Evolutionary conservation across 2,329 filamentous ascomycete genomes (phyloP).

Genomic region (Trichoderma semiorbis): DNA sequence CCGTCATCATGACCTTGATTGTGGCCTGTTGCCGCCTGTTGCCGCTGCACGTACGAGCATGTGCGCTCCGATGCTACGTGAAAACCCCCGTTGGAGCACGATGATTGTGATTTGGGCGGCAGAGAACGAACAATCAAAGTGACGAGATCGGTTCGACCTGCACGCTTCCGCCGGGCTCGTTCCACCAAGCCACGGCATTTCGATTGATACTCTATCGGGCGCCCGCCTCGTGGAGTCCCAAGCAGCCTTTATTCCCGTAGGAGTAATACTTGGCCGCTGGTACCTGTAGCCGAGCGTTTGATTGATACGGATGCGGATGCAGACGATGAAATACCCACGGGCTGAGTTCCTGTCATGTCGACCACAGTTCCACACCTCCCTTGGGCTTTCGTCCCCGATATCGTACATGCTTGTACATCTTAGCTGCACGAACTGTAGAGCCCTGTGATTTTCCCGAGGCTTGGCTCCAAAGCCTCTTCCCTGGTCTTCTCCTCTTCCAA

Average conservation of each 20-base stretch:
- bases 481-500: neutral
- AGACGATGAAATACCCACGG: neutral
- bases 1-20: neutral
- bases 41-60: neutral
- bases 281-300: neutral
- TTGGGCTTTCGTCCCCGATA: neutral
- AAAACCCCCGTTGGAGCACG: neutral
- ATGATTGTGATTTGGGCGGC: neutral
- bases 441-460: conserved; percentile 11
- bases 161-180: neutral
- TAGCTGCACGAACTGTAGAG: neutral
- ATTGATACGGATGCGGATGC: conserved; percentile 8
- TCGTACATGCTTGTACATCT: neutral
- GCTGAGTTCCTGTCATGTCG: neutral
- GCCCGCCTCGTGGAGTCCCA: neutral
- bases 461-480: neutral
- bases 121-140: neutral
- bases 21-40: neutral
- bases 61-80: neutral
- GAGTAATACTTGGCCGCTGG: neutral
- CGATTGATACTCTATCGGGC: conserved; percentile 9
- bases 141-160: conserved; percentile 3
- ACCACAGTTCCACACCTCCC: conserved; percentile 4
- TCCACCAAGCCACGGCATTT: neutral
- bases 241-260: conserved; percentile 6